Percentiles rank a stretch among this genome's conserved stretches.
Conservation (phyloP, 2,329 filamentous ascomycete species). For the Didymella pinodella region DNA sequence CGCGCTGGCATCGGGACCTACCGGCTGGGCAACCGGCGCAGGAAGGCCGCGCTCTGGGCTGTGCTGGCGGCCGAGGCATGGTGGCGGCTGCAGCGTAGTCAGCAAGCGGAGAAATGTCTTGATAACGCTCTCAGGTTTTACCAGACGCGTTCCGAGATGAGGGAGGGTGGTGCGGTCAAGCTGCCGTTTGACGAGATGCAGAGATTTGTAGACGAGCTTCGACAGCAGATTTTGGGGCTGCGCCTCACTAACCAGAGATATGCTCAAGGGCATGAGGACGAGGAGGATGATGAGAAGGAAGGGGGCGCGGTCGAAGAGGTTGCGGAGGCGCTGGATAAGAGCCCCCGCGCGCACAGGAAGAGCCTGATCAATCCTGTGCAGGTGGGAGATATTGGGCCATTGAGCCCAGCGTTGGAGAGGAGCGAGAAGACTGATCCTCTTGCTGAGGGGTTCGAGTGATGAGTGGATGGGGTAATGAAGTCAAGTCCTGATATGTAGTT, state of each 20-base stretch:
- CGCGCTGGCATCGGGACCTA: slow-evolving; percentile 72
- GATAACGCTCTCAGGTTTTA: slow-evolving; percentile 70
- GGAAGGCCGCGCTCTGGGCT: slow-evolving; percentile 92
- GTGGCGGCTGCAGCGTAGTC: slow-evolving; percentile 77
- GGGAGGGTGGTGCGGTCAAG: slow-evolving; percentile 18
- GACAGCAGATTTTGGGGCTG: slow-evolving; percentile 65
- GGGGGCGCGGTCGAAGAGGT: slow-evolving; percentile 46
- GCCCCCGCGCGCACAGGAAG: slow-evolving; percentile 52
- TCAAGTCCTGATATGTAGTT: slow-evolving; percentile 2
- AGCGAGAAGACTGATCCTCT: slow-evolving; percentile 34
- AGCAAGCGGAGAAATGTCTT: slow-evolving; percentile 80
- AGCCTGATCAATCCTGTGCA: slow-evolving; percentile 50
- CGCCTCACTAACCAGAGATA: slow-evolving; percentile 51
- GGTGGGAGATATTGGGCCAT: slow-evolving; percentile 36
- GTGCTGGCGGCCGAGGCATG: slow-evolving; percentile 84
- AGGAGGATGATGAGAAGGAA: slow-evolving; percentile 25
- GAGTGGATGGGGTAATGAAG: slow-evolving; percentile 7
- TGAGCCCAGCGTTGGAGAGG: slow-evolving; percentile 44
- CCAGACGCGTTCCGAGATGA: slow-evolving; percentile 46
- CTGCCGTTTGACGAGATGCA: slow-evolving; percentile 63
- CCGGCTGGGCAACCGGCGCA: slow-evolving; percentile 72
- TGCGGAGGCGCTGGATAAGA: slow-evolving; percentile 47
- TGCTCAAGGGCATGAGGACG: slow-evolving; percentile 48
- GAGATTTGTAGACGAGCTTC: slow-evolving; percentile 71
- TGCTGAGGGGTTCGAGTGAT: slow-evolving; percentile 45